Evolutionary conservation across 805 yeast genomes (phyloP).

Genomic region (Myxozyma neotropica): DNA sequence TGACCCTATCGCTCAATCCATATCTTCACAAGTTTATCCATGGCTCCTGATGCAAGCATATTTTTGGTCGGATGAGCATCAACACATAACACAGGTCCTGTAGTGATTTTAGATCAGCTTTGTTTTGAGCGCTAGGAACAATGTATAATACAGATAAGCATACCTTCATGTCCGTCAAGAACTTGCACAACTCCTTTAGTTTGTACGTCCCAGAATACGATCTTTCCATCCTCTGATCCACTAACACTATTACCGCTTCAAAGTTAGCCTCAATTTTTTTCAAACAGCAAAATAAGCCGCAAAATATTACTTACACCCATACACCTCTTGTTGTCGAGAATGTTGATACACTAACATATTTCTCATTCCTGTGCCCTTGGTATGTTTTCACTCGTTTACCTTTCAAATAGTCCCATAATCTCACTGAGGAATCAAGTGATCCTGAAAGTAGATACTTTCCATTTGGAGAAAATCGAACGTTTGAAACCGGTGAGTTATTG

Average conservation of each 20-base stretch:
- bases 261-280: not conserved
- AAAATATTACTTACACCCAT: constrained; percentile 41
- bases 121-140: not conserved
- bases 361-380: constrained; percentile 44
- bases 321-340: constrained; percentile 51
- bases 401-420: constrained; percentile 87
- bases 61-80: constrained; percentile 34
- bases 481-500: constrained; percentile 70
- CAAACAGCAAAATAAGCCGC: not conserved
- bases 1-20: constrained; percentile 24
- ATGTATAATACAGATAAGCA: not conserved
- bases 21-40: constrained; percentile 27
- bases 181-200: constrained; percentile 51
- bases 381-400: constrained; percentile 80
- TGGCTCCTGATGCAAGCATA: constrained; percentile 31
- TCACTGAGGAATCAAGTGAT: constrained; percentile 75
- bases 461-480: constrained; percentile 77
- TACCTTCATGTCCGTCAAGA: constrained; percentile 36
- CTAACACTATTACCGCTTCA: constrained; percentile 46
- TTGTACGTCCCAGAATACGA: constrained; percentile 70
- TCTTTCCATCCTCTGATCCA: constrained; percentile 60
- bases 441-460: constrained; percentile 80
- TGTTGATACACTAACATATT: constrained; percentile 55
- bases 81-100: constrained; percentile 35
- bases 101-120: not conserved